Conservation (phyloP, 2,329 filamentous ascomycete genomes). For the Thielaviopsis populi region DNA sequence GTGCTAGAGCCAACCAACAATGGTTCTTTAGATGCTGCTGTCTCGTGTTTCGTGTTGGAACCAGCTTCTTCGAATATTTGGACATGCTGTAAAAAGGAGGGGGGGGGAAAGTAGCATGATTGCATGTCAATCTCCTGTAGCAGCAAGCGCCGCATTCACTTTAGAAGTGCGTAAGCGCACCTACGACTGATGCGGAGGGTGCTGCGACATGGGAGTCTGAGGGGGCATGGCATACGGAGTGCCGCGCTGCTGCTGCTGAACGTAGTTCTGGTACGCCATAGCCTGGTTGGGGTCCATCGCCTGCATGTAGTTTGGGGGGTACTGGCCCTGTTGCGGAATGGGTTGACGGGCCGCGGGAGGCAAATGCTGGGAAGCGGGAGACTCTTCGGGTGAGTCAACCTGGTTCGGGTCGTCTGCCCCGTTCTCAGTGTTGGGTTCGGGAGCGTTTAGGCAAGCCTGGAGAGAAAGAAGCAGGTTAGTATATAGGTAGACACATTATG, state of each 20-base stretch:
- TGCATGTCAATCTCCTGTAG: not conserved
- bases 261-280: slow-evolving; percentile 69
- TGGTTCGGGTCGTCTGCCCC: slow-evolving; percentile 55
- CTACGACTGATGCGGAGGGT: slow-evolving; percentile 67
- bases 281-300: slow-evolving; percentile 44
- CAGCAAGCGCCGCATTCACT: not conserved
- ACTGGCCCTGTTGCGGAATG: slow-evolving; percentile 35
- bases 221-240: slow-evolving; percentile 67
- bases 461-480: slow-evolving; percentile 15
- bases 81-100: not conserved
- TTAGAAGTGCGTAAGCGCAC: not conserved
- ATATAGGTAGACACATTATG: not conserved
- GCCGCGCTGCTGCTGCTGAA: slow-evolving; percentile 52
- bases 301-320: slow-evolving; percentile 50
- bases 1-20: not conserved
- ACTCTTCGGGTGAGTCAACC: slow-evolving; percentile 85
- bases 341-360: slow-evolving; percentile 33
- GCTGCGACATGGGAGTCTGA: slow-evolving; percentile 64
- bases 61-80: not conserved
- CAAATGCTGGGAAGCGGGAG: slow-evolving; percentile 53
- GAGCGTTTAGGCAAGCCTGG: slow-evolving; percentile 93
- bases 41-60: not conserved
- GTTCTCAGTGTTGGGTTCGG: slow-evolving; percentile 74
- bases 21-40: not conserved
- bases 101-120: too few species aligned